These are phyloP conservation scores for Neonectria coccinea DNA, from an alignment of 2,329 filamentous ascomycete genomes.

Conservation along the genomic window DNA sequence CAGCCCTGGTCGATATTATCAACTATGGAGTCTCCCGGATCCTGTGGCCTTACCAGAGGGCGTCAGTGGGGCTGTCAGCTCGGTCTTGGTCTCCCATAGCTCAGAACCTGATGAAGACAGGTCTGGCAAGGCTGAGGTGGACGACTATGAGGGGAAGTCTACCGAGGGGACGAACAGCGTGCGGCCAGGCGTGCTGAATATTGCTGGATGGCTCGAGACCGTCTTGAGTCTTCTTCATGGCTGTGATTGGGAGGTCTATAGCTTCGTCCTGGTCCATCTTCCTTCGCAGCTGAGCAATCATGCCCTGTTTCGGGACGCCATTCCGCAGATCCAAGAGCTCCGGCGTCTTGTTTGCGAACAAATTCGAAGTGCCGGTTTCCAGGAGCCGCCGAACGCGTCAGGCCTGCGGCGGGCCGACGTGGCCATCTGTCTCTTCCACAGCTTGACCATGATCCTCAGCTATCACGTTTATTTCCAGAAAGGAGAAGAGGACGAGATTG, in stretches of 20 bases:
- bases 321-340: constrained; percentile 80
- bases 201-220: constrained; percentile 80
- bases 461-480: constrained; percentile 90
- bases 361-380: constrained; percentile 80
- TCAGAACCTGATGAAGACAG: constrained; percentile 36
- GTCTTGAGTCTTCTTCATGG: constrained; percentile 80
- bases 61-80: constrained; percentile 60
- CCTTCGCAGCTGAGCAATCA: constrained; percentile 92
- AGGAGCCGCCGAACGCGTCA: constrained; percentile 82
- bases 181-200: constrained; percentile 64
- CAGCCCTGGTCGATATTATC: constrained; percentile 55
- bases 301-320: constrained; percentile 80
- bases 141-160: constrained; percentile 31
- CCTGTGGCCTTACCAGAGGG: constrained; percentile 64
- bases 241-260: constrained; percentile 91
- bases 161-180: constrained; percentile 37
- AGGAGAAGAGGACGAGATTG: constrained; percentile 88
- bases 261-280: constrained; percentile 87
- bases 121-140: constrained; percentile 23
- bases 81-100: constrained; percentile 60
- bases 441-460: constrained; percentile 87
- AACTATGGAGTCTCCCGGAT: constrained; percentile 71
- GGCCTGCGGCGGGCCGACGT: constrained; percentile 89
- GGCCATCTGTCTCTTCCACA: constrained; percentile 88
- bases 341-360: constrained; percentile 84